Evolutionary conservation across 305 asterid genomes (phyloP).

Genomic region (Ilex paraguariensis): DNA sequence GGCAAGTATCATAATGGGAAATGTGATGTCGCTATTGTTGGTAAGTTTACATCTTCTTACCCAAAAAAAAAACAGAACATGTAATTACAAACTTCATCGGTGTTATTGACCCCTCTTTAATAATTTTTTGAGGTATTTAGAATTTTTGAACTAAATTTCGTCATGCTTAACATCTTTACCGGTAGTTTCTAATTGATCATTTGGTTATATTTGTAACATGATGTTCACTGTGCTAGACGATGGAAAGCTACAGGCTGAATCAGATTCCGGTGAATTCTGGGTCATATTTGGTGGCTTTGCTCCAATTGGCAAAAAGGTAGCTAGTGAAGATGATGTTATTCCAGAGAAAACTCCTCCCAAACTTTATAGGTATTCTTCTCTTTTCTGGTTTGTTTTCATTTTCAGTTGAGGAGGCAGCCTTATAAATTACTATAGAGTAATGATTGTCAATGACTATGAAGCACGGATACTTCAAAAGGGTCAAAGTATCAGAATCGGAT

Average conservation of each 20-base stretch:
- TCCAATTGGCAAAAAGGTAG: slow-evolving; percentile 9
- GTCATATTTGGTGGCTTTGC: slow-evolving; percentile 9
- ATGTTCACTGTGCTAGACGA: neutral
- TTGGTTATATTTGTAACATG: no score
- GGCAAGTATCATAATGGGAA: slow-evolving; percentile 3
- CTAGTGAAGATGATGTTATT: slow-evolving; percentile 4
- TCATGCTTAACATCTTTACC: no score
- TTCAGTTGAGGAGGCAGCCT: neutral
- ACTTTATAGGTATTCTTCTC: slow-evolving; percentile 2
- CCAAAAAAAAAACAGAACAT: neutral
- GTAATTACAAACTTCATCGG: neutral
- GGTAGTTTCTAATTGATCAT: neutral
- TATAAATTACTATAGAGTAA: no score
- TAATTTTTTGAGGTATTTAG: neutral
- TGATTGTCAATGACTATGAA: no score
- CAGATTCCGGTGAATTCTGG: slow-evolving; percentile 7
- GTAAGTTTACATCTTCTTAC: neutral
- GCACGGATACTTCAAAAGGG: no score
- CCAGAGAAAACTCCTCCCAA: slow-evolving; percentile 6
- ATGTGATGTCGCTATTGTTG: slow-evolving; percentile 6
- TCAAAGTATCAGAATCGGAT: no score
- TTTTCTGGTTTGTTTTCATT: neutral
- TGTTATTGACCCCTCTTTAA: neutral
- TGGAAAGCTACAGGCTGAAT: slow-evolving; percentile 6
- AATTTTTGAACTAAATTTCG: no score